Evolutionary conservation across 108 stramenopile species (phyloP).

Genomic region (Tribonema minus): DNA sequence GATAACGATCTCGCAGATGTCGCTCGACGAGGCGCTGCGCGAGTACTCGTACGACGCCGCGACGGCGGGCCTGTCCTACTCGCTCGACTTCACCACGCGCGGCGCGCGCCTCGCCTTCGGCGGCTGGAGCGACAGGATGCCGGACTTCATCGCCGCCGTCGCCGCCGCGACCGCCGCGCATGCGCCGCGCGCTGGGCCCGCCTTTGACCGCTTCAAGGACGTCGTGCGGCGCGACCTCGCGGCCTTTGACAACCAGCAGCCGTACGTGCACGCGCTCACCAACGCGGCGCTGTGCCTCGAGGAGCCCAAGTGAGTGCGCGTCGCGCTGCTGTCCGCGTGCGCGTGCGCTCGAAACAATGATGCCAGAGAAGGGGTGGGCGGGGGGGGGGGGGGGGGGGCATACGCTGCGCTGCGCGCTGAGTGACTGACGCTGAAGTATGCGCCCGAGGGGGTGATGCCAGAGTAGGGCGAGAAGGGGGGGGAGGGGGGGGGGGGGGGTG

Average conservation of each 20-base stretch:
- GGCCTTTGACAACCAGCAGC: slow-evolving; percentile 35
- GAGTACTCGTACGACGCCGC: not conserved
- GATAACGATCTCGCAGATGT: no score
- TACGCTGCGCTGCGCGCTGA: no score
- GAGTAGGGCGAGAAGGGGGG: no score
- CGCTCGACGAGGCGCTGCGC: not conserved
- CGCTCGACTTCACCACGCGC: slow-evolving; percentile 26
- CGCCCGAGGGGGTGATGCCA: no score
- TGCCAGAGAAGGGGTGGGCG: no score
- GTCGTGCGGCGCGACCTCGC: slow-evolving; percentile 21
- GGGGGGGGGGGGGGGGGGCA: no score
- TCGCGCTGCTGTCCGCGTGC: no score
- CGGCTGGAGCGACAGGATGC: slow-evolving; percentile 32
- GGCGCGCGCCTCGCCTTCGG: slow-evolving; percentile 10
- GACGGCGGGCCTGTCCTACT: slow-evolving; percentile 31
- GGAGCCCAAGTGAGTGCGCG: slow-evolving; percentile 23
- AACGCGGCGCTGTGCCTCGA: slow-evolving; percentile 8
- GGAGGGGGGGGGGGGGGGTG: no score
- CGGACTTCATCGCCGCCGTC: slow-evolving; percentile 23
- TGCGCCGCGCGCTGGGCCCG: slow-evolving; percentile 2
- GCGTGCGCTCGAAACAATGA: no score
- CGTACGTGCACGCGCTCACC: slow-evolving; percentile 15
- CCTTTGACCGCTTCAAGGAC: slow-evolving; percentile 26
- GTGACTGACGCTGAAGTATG: no score
- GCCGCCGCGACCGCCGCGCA: slow-evolving; percentile 2